Percentiles rank a stretch among this genome's conserved stretches.
These are phyloP conservation scores for Wickerhamomyces ciferrii DNA, from an alignment of 805 yeast genomes.

Conservation along the genomic window DNA sequence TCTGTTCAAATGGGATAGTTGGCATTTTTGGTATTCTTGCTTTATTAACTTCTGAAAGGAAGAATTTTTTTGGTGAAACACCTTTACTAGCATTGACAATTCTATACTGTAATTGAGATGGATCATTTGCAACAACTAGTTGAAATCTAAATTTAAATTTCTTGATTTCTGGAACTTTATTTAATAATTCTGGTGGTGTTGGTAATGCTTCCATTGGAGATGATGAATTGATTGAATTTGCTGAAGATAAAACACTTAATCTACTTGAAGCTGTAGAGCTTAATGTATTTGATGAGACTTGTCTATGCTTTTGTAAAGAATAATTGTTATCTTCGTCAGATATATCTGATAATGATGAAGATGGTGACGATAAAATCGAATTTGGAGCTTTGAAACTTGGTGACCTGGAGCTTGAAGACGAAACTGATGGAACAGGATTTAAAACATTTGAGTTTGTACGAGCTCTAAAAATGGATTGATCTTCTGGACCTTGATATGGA, in stretches of 20 bases:
- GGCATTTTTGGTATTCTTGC: constrained; percentile 1
- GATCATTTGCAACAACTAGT: constrained; percentile 36
- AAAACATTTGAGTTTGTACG: background rate
- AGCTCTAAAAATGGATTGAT: background rate
- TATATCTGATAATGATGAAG: constrained; percentile 16
- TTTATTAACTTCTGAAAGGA: background rate
- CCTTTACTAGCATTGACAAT: constrained; percentile 13
- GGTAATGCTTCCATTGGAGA: constrained; percentile 22
- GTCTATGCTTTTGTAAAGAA: background rate
- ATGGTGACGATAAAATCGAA: constrained; percentile 9
- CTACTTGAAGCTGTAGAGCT: background rate
- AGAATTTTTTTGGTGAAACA: background rate
- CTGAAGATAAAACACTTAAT: background rate
- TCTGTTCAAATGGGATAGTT: constrained; percentile 9
- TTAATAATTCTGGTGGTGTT: constrained; percentile 40
- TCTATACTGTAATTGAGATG: constrained; percentile 27
- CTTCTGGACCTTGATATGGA: constrained; percentile 4
- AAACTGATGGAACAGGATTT: constrained; percentile 1
- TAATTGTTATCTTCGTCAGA: constrained; percentile 14
- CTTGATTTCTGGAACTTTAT: constrained; percentile 37
- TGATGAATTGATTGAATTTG: background rate
- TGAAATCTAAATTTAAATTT: constrained; percentile 44
- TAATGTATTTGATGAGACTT: background rate
- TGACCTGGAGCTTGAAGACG: constrained; percentile 8
- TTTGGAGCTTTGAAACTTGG: constrained; percentile 3